A percentile compares a stretch with the other conserved stretches of the same genome.
These are phyloP conservation scores for Casuarina glauca DNA, from an alignment of 306 rosid genomes.

Conservation along the genomic window DNA sequence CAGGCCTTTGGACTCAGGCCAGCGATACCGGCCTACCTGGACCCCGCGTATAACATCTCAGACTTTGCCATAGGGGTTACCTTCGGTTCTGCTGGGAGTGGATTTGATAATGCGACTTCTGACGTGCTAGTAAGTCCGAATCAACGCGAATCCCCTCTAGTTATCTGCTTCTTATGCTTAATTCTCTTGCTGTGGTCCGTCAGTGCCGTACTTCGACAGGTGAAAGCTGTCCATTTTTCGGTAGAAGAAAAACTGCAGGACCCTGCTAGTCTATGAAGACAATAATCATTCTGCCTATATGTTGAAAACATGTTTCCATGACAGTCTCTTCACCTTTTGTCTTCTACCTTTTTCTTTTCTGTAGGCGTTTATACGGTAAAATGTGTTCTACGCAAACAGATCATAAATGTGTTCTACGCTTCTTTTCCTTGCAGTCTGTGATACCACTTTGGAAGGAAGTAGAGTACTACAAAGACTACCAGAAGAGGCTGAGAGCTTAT, in stretches of 20 bases:
- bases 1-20: constrained; percentile 59
- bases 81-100: constrained; percentile 93
- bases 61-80: constrained; percentile 78
- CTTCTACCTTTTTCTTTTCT: background rate
- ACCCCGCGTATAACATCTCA: constrained; percentile 66
- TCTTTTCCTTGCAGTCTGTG: constrained; percentile 62
- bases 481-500: constrained; percentile 51
- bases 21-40: constrained; percentile 77
- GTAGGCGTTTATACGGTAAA: background rate
- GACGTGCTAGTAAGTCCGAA: constrained; percentile 65
- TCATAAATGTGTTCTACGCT: background rate
- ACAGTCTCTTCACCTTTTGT: background rate
- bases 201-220: background rate
- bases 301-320: too few relatives aligned
- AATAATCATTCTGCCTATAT: too few relatives aligned
- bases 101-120: constrained; percentile 90
- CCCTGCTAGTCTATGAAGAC: too few relatives aligned
- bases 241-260: background rate
- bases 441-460: constrained; percentile 82
- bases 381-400: background rate
- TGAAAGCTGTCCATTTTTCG: background rate
- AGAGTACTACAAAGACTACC: constrained; percentile 69
- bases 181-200: too few relatives aligned
- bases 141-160: background rate
- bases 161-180: too few relatives aligned